These are phyloP conservation scores for Fusarium verticillioides DNA, from an alignment of 2,329 filamentous ascomycete genomes.

Conservation along the genomic window DNA sequence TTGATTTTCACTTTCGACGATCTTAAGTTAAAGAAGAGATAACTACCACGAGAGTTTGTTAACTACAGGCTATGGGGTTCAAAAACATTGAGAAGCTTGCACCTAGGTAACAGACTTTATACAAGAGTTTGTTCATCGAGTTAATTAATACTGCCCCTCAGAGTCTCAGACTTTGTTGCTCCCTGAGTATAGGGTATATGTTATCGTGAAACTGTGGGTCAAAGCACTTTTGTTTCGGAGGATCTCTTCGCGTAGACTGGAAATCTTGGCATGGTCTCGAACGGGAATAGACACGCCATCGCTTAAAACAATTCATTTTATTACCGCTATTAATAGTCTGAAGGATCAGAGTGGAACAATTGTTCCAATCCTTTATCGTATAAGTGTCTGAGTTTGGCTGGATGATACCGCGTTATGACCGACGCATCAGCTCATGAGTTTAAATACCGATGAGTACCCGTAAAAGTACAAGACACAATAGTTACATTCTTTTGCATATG, in stretches of 20 bases:
- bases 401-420: neutral
- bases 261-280: neutral
- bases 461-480: neutral
- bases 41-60: too few relatives aligned
- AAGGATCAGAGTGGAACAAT: neutral
- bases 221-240: neutral
- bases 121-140: too few relatives aligned
- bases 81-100: too few relatives aligned
- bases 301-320: neutral
- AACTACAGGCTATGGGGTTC: too few relatives aligned
- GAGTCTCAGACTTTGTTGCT: too few relatives aligned
- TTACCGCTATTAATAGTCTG: neutral
- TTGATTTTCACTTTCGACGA: too few relatives aligned
- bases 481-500: fast-evolving
- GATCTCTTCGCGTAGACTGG: neutral
- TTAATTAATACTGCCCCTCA: too few relatives aligned
- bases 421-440: fast-evolving
- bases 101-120: too few relatives aligned
- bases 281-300: neutral
- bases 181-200: neutral
- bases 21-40: too few relatives aligned
- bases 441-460: fast-evolving
- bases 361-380: neutral
- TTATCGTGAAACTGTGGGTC: neutral
- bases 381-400: neutral